Evolutionary conservation across 495 filamentous ascomycete species (phyloP).

Genomic region (Sordaria brevicollis): DNA sequence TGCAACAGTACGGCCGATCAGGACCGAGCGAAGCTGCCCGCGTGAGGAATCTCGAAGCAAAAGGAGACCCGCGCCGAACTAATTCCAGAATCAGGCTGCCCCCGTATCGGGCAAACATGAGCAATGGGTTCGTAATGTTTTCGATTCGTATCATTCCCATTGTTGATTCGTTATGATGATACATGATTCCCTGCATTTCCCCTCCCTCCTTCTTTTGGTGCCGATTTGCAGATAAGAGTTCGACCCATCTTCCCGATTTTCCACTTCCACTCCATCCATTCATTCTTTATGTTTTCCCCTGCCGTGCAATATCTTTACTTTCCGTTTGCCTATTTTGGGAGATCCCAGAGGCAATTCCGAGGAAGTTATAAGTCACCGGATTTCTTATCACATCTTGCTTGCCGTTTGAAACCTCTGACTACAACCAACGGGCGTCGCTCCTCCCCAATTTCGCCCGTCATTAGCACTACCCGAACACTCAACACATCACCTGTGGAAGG

Average conservation of each 20-base stretch:
- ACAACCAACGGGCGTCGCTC: neutral
- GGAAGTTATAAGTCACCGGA: neutral
- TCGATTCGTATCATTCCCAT: neutral
- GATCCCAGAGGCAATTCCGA: neutral
- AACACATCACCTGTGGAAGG: neutral
- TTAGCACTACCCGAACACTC: neutral
- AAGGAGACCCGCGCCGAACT: neutral
- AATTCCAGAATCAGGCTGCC: neutral
- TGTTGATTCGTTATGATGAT: neutral
- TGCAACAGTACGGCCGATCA: neutral
- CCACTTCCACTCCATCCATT: neutral
- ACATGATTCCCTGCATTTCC: neutral
- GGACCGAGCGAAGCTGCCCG: neutral
- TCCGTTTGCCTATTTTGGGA: neutral
- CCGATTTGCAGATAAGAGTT: neutral
- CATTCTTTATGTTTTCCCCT: neutral
- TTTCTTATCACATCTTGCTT: neutral
- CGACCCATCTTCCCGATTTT: neutral
- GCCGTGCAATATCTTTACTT: neutral
- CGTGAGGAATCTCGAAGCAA: neutral
- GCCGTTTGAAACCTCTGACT: neutral
- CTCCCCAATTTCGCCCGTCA: neutral
- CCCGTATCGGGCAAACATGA: conserved; percentile 4
- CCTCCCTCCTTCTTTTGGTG: neutral
- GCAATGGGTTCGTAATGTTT: conserved; percentile 4